phyloP scores from a whole-genome alignment of 2,329 filamentous ascomycete species.

The Paradendryphiella salina region DNA sequence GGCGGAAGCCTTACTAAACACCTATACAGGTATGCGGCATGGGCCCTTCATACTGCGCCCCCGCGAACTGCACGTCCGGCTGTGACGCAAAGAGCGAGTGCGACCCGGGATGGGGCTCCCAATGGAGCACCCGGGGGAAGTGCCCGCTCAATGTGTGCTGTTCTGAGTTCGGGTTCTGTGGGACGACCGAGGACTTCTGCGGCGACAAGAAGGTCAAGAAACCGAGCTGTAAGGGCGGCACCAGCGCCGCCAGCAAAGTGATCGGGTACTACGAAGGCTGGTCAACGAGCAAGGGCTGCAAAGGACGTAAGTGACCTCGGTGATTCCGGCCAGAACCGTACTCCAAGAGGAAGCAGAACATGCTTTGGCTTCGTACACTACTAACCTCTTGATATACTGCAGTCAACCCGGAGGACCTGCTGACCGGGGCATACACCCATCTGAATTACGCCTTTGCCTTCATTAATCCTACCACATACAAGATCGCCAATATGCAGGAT shows the following conservation, averaged over 20 bases:
- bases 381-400: neutral
- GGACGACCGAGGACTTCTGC: slow-evolving; percentile 4
- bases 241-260: neutral
- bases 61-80: neutral
- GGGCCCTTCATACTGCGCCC: neutral
- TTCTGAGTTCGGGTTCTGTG: neutral
- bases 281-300: neutral
- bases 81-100: neutral
- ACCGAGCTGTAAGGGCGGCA: neutral
- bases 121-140: neutral
- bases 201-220: neutral
- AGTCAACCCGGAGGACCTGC: neutral
- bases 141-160: neutral
- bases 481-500: neutral
- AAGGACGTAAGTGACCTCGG: neutral
- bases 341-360: too few species aligned
- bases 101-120: neutral
- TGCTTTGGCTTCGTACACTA: neutral
- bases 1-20: neutral
- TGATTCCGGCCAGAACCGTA: neutral
- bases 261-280: slow-evolving; percentile 9
- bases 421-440: neutral
- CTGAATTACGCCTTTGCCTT: slow-evolving; percentile 1
- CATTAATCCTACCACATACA: neutral
- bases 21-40: neutral